Evolutionary conservation across 768 basidiomycete species (phyloP), one percentile per base, ranked within the genome.

Genomic region (Mycena indigotica): DNA sequence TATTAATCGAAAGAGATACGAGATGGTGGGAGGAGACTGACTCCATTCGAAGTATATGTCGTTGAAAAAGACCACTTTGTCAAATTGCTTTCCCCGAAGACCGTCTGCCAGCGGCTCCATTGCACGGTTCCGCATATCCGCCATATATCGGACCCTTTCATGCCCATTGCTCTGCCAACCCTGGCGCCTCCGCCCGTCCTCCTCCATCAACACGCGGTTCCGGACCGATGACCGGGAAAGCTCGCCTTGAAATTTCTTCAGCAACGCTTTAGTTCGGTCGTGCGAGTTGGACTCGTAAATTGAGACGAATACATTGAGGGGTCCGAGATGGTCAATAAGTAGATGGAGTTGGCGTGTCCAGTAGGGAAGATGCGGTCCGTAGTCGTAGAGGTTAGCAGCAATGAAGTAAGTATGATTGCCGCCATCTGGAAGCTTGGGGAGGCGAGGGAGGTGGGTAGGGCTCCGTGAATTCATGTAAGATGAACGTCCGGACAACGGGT

Each of bases 11-110:
- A 15, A 30, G 15, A n/a, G 3, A 19, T 32, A 3, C 6, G 83
- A 65, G 88, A 90, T n/a, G n/a, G n/a, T n/a, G 2, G 87, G 87
- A 26, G 89, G 70, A 67, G 19, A 51, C 62, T 6, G 12, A 64
- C 65, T 55, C 65, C 65, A 66, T n/a, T 60, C 63, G 28, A 66
- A 66, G 28, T 52, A 66, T 2, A 92, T 84, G 69, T 92, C 89
- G 76, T 92, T 92, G 84, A 91, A 90, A 77, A 91, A 91, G 64
- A 91, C 74, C 69, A 91, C 82, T 28, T 82, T 83, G 73, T 90
- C 87, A 62, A 90, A 91, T 82, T 72, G 88, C 87, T 64, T 85
- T 83, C 71, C 86, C 79, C 50, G 80, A 75, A 69, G 88, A 84
- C 49, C 89, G 71, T 89, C 89, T 72, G 87, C 83, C 28, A 92